A percentile compares a stretch with the other conserved stretches of the same genome.
phyloP scores from a whole-genome alignment of 1,284 basidiomycete genomes.

The Psilocybe mexicana region DNA sequence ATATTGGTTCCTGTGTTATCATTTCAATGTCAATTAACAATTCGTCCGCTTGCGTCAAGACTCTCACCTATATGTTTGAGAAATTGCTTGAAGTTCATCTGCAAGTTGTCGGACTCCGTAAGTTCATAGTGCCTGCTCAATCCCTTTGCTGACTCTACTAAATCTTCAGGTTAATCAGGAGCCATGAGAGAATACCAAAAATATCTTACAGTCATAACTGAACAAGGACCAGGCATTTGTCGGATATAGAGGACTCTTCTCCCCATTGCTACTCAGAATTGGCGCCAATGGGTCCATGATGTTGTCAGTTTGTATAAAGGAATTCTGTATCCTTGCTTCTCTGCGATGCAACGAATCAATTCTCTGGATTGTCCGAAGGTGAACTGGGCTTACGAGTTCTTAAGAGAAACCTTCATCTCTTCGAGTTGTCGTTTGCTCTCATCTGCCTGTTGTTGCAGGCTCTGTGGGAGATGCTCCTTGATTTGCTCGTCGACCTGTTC shows the following conservation, averaged over 20 bases:
- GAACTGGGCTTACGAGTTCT: conserved; percentile 49
- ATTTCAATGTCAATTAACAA: neutral
- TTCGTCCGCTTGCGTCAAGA: no score
- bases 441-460: conserved; percentile 43
- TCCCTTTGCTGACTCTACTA: conserved; percentile 38
- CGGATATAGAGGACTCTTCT: conserved; percentile 48
- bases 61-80: conserved; percentile 52
- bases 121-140: conserved; percentile 52
- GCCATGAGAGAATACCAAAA: neutral
- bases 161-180: conserved; percentile 1
- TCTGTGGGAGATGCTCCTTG: conserved; percentile 44
- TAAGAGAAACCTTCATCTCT: conserved; percentile 43
- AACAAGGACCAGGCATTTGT: conserved; percentile 49
- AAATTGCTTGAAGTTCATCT: conserved; percentile 53
- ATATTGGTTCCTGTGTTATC: conserved; percentile 10
- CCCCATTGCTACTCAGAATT: conserved; percentile 50
- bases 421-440: conserved; percentile 44
- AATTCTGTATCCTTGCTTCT: conserved; percentile 50
- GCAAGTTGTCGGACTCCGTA: conserved; percentile 37
- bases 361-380: neutral
- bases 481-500: conserved; percentile 49
- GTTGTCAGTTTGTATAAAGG: conserved; percentile 37
- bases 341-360: conserved; percentile 28
- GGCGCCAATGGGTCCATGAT: conserved; percentile 43
- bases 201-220: conserved; percentile 47